These are phyloP conservation scores for Hortaea werneckii DNA, from an alignment of 2,329 filamentous ascomycete genomes.

Conservation along the genomic window DNA sequence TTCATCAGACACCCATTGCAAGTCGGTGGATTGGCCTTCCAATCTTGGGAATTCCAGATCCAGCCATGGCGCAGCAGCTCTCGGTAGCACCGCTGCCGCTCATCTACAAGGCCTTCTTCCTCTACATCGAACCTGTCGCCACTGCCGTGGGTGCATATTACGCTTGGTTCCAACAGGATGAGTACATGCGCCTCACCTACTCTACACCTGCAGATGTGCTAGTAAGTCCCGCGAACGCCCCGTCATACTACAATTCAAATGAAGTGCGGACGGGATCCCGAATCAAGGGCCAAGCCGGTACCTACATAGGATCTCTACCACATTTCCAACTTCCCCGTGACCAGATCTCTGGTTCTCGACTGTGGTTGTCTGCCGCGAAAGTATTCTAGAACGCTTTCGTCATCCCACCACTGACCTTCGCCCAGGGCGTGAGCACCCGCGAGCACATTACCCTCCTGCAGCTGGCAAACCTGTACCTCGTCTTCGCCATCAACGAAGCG, in stretches of 20 bases:
- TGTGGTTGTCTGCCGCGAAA: too few species aligned
- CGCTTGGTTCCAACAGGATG: slow-evolving; percentile 39
- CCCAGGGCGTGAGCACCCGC: slow-evolving; percentile 42
- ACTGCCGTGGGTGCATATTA: slow-evolving; percentile 45
- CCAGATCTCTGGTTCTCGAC: too few species aligned
- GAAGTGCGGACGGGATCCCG: too few species aligned
- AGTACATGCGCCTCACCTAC: slow-evolving; percentile 57
- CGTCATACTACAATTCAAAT: too few species aligned
- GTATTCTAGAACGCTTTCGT: too few species aligned
- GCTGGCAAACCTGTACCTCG: slow-evolving; percentile 67
- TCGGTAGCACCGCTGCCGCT: slow-evolving; percentile 44
- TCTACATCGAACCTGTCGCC: slow-evolving; percentile 56
- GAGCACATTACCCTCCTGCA: slow-evolving; percentile 57
- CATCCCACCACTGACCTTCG: not conserved
- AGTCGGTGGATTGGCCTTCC: too few species aligned
- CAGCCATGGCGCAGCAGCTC: not conserved
- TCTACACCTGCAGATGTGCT: slow-evolving; percentile 23
- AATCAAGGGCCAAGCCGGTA: too few species aligned
- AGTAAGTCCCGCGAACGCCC: not conserved
- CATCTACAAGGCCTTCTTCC: slow-evolving; percentile 62
- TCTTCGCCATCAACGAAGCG: slow-evolving; percentile 69
- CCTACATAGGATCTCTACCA: too few species aligned
- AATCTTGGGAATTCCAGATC: not conserved
- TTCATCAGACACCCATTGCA: too few species aligned
- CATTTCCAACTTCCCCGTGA: too few species aligned